phyloP scores from a whole-genome alignment of 441 rosid genomes.

The Pelargonium fulgidum region DNA sequence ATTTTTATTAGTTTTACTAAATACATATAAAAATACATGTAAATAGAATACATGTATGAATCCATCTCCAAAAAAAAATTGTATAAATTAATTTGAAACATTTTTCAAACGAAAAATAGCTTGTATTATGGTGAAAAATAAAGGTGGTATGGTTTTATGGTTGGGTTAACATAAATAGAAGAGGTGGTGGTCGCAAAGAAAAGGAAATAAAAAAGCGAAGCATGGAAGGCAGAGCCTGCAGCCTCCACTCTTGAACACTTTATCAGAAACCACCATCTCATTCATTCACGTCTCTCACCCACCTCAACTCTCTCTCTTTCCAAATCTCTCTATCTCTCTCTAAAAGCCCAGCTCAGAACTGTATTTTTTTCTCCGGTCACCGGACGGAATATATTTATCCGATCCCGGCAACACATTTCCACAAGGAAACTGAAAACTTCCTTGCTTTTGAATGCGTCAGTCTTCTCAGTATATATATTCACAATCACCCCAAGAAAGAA shows the following conservation, averaged over 20 bases:
- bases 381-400: constrained; percentile 13
- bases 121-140: too few species aligned
- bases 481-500: too few species aligned
- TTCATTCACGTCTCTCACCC: background rate
- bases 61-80: too few species aligned
- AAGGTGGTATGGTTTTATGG: too few species aligned
- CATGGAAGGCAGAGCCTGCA: constrained; percentile 1
- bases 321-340: background rate
- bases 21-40: too few species aligned
- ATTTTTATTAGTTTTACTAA: too few species aligned
- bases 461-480: too few species aligned
- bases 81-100: too few species aligned
- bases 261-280: background rate
- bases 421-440: constrained; percentile 14
- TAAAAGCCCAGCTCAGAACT: background rate
- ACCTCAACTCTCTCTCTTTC: too few species aligned
- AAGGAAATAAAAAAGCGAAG: background rate
- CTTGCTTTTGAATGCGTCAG: too few species aligned
- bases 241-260: background rate
- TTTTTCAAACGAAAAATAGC: too few species aligned
- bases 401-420: constrained; percentile 11
- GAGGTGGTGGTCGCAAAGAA: background rate
- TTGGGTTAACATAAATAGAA: background rate
- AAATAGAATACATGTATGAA: too few species aligned
- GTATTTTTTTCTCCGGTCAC: background rate